Evolutionary conservation across 768 basidiomycete species (phyloP), one percentile per base, ranked within the genome.

Genomic region (Lentinula edodes): DNA sequence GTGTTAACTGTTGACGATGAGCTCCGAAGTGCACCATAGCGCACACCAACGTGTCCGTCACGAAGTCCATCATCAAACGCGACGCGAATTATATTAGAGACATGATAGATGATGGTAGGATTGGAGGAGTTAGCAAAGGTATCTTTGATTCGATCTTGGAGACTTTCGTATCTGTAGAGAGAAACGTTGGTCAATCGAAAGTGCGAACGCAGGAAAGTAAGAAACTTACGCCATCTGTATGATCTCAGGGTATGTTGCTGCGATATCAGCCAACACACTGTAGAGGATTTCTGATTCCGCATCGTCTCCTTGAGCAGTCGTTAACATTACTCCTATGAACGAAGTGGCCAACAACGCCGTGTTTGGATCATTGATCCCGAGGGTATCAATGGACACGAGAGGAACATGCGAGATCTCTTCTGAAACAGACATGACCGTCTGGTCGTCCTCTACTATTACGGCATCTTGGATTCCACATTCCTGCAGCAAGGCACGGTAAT

Each of bases 281-380:
- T 89, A 95, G 50, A 95, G 72, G 43, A 95, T 87, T 70, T 92
- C 84, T 2, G 87, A 88, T 73, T 97, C 95, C 1, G 80, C 77
- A 65, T 92, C 90, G 64, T 93, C 90, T 2, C 88, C 86, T 67
- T 91, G 87, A 1, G 90, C 87, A 6, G 84, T 88, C 48, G 77
- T 76, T 13, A 95, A 77, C 72, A 95, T 90, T 1, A 89, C 86
- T 2, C 85, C 84, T 42, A 87, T 77, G 67, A 95, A 89, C 1
- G 92, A 89, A 45, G 86, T 82, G 5, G 86, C 79, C 9, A 95
- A 79, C 8, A 96, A 75, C 1, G 92, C 92, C 5, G 81, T 82
- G 13, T 78, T 82, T 52, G 76, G 70, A 65, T 94, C 89, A 35
- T 74, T 73, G 45, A 90, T 76, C 4, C 86, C 88, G 18, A 94